These are phyloP conservation scores for Penicillium waksmanii DNA, from an alignment of 495 filamentous ascomycete genomes.

Conservation along the genomic window DNA sequence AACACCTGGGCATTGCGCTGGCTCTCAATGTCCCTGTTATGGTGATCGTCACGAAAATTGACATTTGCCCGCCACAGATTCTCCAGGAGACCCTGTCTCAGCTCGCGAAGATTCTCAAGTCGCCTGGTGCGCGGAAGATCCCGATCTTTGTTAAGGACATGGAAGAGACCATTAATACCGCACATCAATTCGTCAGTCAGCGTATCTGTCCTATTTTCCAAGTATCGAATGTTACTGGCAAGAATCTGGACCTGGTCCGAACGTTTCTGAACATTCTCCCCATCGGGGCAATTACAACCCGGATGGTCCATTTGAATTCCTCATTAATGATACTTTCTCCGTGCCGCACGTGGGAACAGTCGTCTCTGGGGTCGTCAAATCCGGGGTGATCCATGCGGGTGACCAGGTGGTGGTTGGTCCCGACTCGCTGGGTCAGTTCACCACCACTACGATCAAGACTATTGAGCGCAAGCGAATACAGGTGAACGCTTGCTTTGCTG, in stretches of 20 bases:
- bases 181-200: slow-evolving; percentile 93
- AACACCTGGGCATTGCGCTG: slow-evolving; percentile 93
- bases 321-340: slow-evolving; percentile 98
- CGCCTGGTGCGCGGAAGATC: slow-evolving; percentile 90
- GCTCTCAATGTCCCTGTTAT: slow-evolving; percentile 97
- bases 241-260: slow-evolving; percentile 78
- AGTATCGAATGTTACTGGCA: slow-evolving; percentile 94
- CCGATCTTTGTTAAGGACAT: slow-evolving; percentile 95
- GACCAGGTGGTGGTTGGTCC: slow-evolving; percentile 90
- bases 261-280: slow-evolving; percentile 95
- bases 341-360: slow-evolving; percentile 97
- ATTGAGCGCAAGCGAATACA: slow-evolving; percentile 95
- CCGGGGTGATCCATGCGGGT: slow-evolving; percentile 81
- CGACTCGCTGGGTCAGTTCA: slow-evolving; percentile 90
- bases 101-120: slow-evolving; percentile 88
- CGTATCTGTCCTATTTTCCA: slow-evolving; percentile 98
- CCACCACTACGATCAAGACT: slow-evolving; percentile 82
- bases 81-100: slow-evolving; percentile 93
- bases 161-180: slow-evolving; percentile 91
- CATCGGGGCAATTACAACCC: slow-evolving; percentile 93
- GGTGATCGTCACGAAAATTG: slow-evolving; percentile 98
- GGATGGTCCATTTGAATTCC: slow-evolving; percentile 88
- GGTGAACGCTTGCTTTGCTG: slow-evolving; percentile 86
- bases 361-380: slow-evolving; percentile 90
- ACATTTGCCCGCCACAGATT: slow-evolving; percentile 97